Evolutionary conservation across 352 stramenopile genomes (phyloP), one percentile per base, ranked within the genome.

Genomic region (Phytopythium aichiense): DNA sequence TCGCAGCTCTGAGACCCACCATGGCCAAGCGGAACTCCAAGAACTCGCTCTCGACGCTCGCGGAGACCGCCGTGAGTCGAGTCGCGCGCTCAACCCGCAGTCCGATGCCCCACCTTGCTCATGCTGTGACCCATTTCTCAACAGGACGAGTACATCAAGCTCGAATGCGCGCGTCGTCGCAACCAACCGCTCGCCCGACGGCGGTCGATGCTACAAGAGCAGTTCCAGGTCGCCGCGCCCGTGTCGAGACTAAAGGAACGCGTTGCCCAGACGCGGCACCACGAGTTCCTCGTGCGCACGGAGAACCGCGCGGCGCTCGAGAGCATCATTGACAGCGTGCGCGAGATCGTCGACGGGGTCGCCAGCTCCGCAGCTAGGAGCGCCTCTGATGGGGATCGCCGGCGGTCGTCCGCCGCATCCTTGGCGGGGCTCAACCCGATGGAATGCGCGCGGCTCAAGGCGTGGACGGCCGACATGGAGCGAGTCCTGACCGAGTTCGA

Each of bases 81-180:
- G 35, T 15, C 35, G 9, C 9, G 35, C 12, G 35, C 35, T 40
- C 9, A 40, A 11, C 35, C 12, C 35, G 35, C 35, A 8, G 0
- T 15, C 35, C 35, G n/a, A 5, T 12, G 4, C 28, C 43, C 43
- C 23, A 20, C 1, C 9, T 31, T 38, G 55, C 12, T 66, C n/a
- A 57, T n/a, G 1, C 35, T 25, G 35, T 57, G 18, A 4, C 15
- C n/a, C 38, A 9, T 52, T 9, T 4, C 13, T 3, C 46, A 33
- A 18, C 46, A 90, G 79, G 81, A 87, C 23, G 66, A 87, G 31
- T 80, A 76, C 45, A 77, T 88, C 51, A 76, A 83, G 42, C 63
- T 87, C 33, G 78, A 88, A 74, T 84, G 68, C 46, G 70, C 63
- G 30, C 77, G 77, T 1, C 68, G 79, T 18, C 79, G 79, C 54